These are phyloP conservation scores for Arabis alpina DNA, from an alignment of 345 rosid genomes.

Conservation along the genomic window DNA sequence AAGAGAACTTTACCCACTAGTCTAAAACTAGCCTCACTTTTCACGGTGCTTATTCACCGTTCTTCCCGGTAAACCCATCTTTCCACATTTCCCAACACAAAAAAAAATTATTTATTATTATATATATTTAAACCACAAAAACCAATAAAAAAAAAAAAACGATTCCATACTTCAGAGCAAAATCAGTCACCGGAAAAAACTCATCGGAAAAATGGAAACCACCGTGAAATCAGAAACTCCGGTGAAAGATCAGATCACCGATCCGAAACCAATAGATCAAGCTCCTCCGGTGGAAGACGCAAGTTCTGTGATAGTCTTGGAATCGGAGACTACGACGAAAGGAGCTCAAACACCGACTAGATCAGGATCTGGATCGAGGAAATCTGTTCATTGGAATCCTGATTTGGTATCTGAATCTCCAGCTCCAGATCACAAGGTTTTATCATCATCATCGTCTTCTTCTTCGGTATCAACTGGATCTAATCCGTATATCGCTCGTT, in stretches of 20 bases:
- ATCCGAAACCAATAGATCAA: slow-evolving; percentile 36
- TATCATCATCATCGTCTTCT: slow-evolving; percentile 27
- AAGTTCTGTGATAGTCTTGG: slow-evolving; percentile 35
- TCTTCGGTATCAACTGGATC: slow-evolving; percentile 37
- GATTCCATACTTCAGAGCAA: slow-evolving; percentile 6
- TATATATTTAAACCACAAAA: not conserved
- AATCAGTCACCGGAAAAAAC: slow-evolving; percentile 32
- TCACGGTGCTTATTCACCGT: slow-evolving; percentile 33
- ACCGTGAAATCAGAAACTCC: slow-evolving; percentile 53
- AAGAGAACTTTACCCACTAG: no score
- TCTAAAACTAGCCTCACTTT: not conserved
- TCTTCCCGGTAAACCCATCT: slow-evolving; percentile 37
- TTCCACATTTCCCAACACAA: not conserved
- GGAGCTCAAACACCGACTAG: slow-evolving; percentile 37
- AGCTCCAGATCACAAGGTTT: slow-evolving; percentile 27
- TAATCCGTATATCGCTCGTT: slow-evolving; percentile 55
- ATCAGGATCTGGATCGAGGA: slow-evolving; percentile 45
- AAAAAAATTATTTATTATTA: not conserved
- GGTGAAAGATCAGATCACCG: slow-evolving; percentile 44
- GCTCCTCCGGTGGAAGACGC: not conserved
- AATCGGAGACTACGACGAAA: slow-evolving; percentile 20
- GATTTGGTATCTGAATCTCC: slow-evolving; percentile 59
- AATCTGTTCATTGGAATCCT: slow-evolving; percentile 76
- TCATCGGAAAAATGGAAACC: slow-evolving; percentile 43
- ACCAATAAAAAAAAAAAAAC: not conserved